Percentiles rank a stretch among this genome's conserved stretches.
These are phyloP conservation scores for Phytophthora vignae DNA, from an alignment of 352 stramenopile species.

Conservation along the genomic window DNA sequence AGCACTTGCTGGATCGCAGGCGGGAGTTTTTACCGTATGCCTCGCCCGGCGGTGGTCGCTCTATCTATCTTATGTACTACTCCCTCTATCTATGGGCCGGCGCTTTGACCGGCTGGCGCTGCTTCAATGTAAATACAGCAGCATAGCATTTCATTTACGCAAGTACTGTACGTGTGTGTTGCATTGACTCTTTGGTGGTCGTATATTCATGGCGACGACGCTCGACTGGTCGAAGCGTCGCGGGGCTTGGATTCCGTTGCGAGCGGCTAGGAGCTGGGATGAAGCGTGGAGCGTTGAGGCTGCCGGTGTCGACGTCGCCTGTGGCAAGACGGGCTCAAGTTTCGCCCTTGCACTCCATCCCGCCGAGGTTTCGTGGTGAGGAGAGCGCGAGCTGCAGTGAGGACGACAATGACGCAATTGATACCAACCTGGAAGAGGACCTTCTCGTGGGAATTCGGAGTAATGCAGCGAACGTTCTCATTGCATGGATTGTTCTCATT, in stretches of 20 bases:
- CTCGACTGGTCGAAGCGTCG: conserved; percentile 7
- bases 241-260: conserved; percentile 5
- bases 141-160: conserved; percentile 20
- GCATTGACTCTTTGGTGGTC: neutral
- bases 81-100: conserved; percentile 44
- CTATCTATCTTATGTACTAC: conserved; percentile 47
- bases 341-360: conserved; percentile 12
- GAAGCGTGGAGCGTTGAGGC: conserved; percentile 11
- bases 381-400: neutral
- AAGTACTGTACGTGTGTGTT: no score
- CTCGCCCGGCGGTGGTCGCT: conserved; percentile 24
- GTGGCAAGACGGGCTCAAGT: neutral
- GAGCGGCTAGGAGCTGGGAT: neutral
- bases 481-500: no score
- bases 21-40: neutral
- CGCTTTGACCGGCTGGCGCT: conserved; percentile 38
- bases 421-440: conserved; percentile 31
- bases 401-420: conserved; percentile 10
- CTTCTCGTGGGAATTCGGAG: conserved; percentile 31
- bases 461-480: conserved; percentile 1
- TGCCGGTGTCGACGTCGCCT: conserved; percentile 7
- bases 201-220: neutral
- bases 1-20: conserved; percentile 4
- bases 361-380: conserved; percentile 14
- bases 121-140: conserved; percentile 51